Evolutionary conservation across 2,329 filamentous ascomycete genomes (phyloP), one percentile per base, ranked within the genome.

Genomic region (Madurella mycetomatis): DNA sequence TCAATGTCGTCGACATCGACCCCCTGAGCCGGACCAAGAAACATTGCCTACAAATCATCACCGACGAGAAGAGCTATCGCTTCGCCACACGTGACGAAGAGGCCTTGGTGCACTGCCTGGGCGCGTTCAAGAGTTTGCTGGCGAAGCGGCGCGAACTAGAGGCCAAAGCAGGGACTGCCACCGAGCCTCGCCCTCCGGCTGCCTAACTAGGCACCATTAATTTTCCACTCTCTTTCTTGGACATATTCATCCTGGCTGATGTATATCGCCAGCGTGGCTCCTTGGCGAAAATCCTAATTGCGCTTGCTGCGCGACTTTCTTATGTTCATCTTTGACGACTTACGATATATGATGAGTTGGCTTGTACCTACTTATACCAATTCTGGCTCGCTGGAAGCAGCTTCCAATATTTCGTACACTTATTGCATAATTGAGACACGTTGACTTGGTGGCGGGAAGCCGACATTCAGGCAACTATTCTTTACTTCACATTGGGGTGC

Each of bases 1-100:
- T 97, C 64, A 89, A 95, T 63, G 92, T 90, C 1, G 92, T 96
- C 18, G 94, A 97, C 66, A 90, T 96, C 51, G 90, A 97, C 62
- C 87, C 92, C 0, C 75, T 95, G 59, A 92, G 88, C 65, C 87
- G 82, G 66, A 94, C 85, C 62, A 96, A 96, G 74, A 81, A 79
- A 45, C 85, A 88, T 67, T 97, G 94, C 70, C 79, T 97, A 68
- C 92, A 97, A 71, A 81, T 97, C 64, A 96, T 99, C 65, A 89
- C 88, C 37, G 92, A 96, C 64, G 92, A 97, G 67, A 94, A 90
- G 72, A 88, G 82, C 52, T 89, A 86, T 64, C 82, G 86, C 31
- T 87, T 94, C 60, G 89, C 86, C 66, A 84, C 91, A 0, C 77
- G 82, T 17, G 85, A 90, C 64, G 94, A 99, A 69, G 90, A 96